Percentiles rank a stretch among this genome's conserved stretches.
phyloP scores from a whole-genome alignment of 371 early-diverging fungal genomes.

The Choanephora cucurbitarum region DNA sequence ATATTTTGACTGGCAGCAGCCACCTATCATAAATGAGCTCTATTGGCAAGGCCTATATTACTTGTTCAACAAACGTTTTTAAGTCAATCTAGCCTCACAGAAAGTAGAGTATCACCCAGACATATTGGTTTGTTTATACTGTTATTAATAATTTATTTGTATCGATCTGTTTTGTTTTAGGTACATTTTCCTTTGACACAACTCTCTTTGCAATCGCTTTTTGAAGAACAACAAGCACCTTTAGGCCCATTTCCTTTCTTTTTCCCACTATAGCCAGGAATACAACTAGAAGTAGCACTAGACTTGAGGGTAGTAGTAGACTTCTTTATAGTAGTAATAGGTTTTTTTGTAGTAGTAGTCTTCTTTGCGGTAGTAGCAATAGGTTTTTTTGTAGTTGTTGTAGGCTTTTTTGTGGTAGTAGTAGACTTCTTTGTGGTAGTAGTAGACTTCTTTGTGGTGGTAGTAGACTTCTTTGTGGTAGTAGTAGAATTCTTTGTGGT shows the following conservation, averaged over 20 bases:
- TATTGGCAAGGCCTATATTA: too few relatives aligned
- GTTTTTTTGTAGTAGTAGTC: not conserved
- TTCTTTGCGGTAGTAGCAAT: not conserved
- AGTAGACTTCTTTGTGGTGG: not conserved
- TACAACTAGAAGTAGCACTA: not conserved
- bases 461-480: not conserved
- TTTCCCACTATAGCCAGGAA: slow-evolving; percentile 2
- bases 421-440: not conserved
- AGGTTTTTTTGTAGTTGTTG: not conserved
- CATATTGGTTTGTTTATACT: too few relatives aligned
- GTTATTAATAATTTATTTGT: too few relatives aligned
- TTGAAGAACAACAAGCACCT: not conserved
- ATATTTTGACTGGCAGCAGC: too few relatives aligned
- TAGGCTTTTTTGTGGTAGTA: not conserved
- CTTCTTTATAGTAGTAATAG: not conserved
- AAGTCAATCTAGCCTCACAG: too few relatives aligned
- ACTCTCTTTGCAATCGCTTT: not conserved
- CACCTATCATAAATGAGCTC: too few relatives aligned
- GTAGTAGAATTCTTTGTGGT: not conserved
- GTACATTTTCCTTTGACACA: slow-evolving; percentile 8
- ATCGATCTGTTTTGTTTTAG: not conserved
- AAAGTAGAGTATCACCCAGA: too few relatives aligned
- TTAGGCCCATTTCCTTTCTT: slow-evolving; percentile 3
- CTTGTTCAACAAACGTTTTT: too few relatives aligned
- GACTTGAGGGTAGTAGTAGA: not conserved